Evolutionary conservation across 495 filamentous ascomycete species (phyloP).

Genomic region (Penicillium silybi): DNA sequence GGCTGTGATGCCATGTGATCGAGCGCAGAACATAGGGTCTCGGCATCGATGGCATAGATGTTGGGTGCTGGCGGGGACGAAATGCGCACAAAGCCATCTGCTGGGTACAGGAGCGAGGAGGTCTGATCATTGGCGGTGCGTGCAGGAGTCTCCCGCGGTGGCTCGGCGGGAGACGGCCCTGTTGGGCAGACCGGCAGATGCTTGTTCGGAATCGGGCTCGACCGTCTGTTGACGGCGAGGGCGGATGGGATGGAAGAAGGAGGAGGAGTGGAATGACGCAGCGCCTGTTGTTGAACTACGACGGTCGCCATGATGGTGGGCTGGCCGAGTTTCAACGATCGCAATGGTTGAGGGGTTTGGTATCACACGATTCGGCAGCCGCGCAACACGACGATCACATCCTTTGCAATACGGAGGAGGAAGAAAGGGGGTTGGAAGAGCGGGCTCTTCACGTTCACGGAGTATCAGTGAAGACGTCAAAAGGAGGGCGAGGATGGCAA

Average conservation of each 20-base stretch:
- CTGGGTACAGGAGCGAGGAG: conserved; percentile 70
- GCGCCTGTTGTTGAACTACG: conserved; percentile 44
- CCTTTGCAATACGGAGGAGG: conserved; percentile 2
- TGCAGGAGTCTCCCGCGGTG: conserved; percentile 50
- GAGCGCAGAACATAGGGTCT: conserved; percentile 64
- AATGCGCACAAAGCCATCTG: conserved; percentile 57
- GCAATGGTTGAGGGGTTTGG: neutral
- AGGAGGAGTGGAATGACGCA: conserved; percentile 46
- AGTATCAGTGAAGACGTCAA: no score
- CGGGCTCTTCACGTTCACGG: neutral
- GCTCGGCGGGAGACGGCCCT: conserved; percentile 56
- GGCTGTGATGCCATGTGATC: conserved; percentile 71
- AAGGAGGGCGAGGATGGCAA: no score
- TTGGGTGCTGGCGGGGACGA: conserved; percentile 48
- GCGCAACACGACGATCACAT: conserved; percentile 11
- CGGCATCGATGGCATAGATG: conserved; percentile 69
- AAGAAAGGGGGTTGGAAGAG: neutral
- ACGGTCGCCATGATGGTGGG: conserved; percentile 47
- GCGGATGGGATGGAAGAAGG: conserved; percentile 34
- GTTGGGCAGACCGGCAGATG: conserved; percentile 83
- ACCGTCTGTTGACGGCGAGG: conserved; percentile 38
- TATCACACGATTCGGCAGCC: conserved; percentile 10
- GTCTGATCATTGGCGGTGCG: conserved; percentile 40
- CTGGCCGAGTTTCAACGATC: conserved; percentile 1
- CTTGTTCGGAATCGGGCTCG: conserved; percentile 80